These are phyloP conservation scores for Colletotrichum lentis DNA, from an alignment of 2,329 filamentous ascomycete genomes.

Conservation along the genomic window DNA sequence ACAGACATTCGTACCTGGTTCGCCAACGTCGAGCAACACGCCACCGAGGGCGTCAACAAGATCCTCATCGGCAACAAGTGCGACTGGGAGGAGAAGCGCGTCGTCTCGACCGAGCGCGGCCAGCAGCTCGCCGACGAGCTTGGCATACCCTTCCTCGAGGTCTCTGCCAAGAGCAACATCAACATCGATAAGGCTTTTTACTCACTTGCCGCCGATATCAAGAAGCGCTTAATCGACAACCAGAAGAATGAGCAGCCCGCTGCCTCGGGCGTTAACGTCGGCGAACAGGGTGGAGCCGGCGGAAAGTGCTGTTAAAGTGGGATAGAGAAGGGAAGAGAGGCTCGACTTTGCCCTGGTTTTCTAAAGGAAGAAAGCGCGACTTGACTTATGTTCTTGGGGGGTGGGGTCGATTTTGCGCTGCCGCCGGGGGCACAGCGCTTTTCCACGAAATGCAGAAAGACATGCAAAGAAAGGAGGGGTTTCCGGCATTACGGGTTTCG, in stretches of 20 bases:
- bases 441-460: background rate
- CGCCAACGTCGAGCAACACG: conserved; percentile 97
- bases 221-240: conserved; percentile 96
- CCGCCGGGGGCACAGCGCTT: conserved; percentile 14
- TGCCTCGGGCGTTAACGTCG: conserved; percentile 72
- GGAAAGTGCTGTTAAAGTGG: conserved; percentile 78
- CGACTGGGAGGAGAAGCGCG: conserved; percentile 99
- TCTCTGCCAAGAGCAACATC: conserved; percentile 98
- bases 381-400: conserved; percentile 17
- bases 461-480: background rate
- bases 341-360: conserved; percentile 13
- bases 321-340: background rate
- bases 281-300: conserved; percentile 65
- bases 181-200: conserved; percentile 99
- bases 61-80: conserved; percentile 99
- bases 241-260: conserved; percentile 75
- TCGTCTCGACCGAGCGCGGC: conserved; percentile 89
- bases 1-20: conserved; percentile 99
- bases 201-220: conserved; percentile 93
- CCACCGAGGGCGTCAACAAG: conserved; percentile 98
- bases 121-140: conserved; percentile 94
- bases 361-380: conserved; percentile 20
- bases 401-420: conserved; percentile 28
- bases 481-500: conserved; percentile 15
- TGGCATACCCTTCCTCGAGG: conserved; percentile 97